Percentiles rank a stretch among this genome's conserved stretches.
phyloP scores from a whole-genome alignment of 768 basidiomycete genomes.

The Russula earlei region DNA sequence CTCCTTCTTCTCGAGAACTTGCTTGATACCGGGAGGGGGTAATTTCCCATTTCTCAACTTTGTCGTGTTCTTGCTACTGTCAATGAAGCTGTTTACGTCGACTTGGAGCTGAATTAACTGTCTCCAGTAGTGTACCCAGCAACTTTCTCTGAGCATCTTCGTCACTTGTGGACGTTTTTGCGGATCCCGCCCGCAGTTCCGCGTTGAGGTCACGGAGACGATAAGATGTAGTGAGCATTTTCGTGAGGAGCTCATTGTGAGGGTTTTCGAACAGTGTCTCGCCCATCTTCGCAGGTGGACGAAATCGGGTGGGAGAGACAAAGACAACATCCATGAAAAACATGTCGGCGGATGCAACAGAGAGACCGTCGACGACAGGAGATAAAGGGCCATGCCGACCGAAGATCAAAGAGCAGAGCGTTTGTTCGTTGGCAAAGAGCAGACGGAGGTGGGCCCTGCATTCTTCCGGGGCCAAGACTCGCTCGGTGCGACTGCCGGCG shows the following conservation, averaged over 20 bases:
- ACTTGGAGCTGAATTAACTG: slow-evolving; percentile 84
- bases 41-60: slow-evolving; percentile 79
- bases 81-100: slow-evolving; percentile 95
- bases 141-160: slow-evolving; percentile 43
- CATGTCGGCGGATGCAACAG: slow-evolving; percentile 80
- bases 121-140: slow-evolving; percentile 63
- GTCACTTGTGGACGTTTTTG: slow-evolving; percentile 46
- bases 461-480: slow-evolving; percentile 85
- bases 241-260: slow-evolving; percentile 84
- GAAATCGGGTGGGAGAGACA: slow-evolving; percentile 90
- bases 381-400: slow-evolving; percentile 87
- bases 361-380: slow-evolving; percentile 48
- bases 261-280: slow-evolving; percentile 93
- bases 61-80: slow-evolving; percentile 89
- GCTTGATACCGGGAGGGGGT: slow-evolving; percentile 91
- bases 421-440: slow-evolving; percentile 73
- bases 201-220: slow-evolving; percentile 68
- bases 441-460: slow-evolving; percentile 88
- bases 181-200: slow-evolving; percentile 49
- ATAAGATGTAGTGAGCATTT: slow-evolving; percentile 72
- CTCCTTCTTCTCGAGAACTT: slow-evolving; percentile 96
- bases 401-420: slow-evolving; percentile 82
- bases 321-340: slow-evolving; percentile 93
- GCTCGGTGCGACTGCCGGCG: slow-evolving; percentile 74
- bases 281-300: slow-evolving; percentile 86